phyloP scores from a whole-genome alignment of 1,284 basidiomycete genomes.

The Lentinula novae-zelandiae region DNA sequence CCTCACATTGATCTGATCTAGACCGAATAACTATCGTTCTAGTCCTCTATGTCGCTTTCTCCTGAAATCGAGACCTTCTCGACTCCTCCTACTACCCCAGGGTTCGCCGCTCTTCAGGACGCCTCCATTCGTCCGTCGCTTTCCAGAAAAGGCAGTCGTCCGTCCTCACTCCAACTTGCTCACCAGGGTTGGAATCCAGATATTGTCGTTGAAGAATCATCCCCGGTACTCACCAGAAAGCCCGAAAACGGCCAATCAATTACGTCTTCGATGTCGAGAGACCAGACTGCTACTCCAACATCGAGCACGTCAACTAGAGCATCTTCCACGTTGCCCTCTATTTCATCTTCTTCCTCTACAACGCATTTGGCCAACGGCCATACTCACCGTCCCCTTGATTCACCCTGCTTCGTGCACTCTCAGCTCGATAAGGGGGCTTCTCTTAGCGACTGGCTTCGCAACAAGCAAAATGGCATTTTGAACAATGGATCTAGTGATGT shows the following conservation, averaged over 20 bases:
- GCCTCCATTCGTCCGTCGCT: constrained; percentile 38
- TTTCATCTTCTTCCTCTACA: constrained; percentile 12
- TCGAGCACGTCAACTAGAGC: constrained; percentile 1
- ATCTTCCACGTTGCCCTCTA: background rate
- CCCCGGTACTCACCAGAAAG: constrained; percentile 31
- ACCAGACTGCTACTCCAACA: constrained; percentile 23
- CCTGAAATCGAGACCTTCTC: constrained; percentile 54
- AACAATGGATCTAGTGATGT: constrained; percentile 27
- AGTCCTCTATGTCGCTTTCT: constrained; percentile 21
- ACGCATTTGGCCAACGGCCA: constrained; percentile 21
- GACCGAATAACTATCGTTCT: background rate
- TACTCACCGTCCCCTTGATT: constrained; percentile 43
- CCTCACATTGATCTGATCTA: background rate
- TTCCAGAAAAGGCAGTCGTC: constrained; percentile 45
- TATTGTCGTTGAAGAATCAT: constrained; percentile 42
- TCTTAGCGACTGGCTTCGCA: constrained; percentile 65
- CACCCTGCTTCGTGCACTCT: constrained; percentile 87
- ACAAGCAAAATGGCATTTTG: constrained; percentile 39
- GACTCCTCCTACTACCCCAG: constrained; percentile 59
- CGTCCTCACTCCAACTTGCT: constrained; percentile 45
- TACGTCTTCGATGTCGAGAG: constrained; percentile 17
- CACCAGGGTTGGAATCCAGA: constrained; percentile 44
- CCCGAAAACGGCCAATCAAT: constrained; percentile 19
- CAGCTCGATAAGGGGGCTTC: constrained; percentile 76
- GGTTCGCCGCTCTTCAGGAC: constrained; percentile 31